phyloP scores from a whole-genome alignment of 352 stramenopile species.

The Globisporangium nodosum region DNA sequence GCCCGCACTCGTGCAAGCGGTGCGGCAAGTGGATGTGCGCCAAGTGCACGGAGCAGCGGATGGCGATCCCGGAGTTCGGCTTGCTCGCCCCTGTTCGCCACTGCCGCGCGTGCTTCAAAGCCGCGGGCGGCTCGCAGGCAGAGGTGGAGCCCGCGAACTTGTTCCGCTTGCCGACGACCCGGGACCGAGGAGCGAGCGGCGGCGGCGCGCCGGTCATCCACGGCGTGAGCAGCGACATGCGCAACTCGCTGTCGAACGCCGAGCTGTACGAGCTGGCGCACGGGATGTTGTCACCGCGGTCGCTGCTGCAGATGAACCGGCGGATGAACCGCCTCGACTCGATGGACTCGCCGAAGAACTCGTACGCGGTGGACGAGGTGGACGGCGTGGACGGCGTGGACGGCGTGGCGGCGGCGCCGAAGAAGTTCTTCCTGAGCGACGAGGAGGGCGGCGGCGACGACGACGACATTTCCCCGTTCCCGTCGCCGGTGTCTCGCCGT shows the following conservation, averaged over 20 bases:
- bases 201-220: conserved; percentile 9
- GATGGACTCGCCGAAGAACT: conserved; percentile 68
- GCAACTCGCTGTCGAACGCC: conserved; percentile 42
- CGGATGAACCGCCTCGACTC: conserved; percentile 59
- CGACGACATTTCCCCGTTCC: conserved; percentile 13
- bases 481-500: conserved; percentile 15
- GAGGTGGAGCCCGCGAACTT: conserved; percentile 65
- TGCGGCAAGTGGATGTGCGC: conserved; percentile 83
- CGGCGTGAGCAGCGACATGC: conserved; percentile 17
- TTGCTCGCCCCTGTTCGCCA: conserved; percentile 75
- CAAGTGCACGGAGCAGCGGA: conserved; percentile 76
- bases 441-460: conserved; percentile 10
- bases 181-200: neutral
- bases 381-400: conserved; percentile 4
- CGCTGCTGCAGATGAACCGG: conserved; percentile 59
- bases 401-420: neutral
- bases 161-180: conserved; percentile 27
- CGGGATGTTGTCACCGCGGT: conserved; percentile 65
- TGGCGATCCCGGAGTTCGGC: conserved; percentile 77
- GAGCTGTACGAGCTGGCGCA: conserved; percentile 81
- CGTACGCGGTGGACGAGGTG: conserved; percentile 33
- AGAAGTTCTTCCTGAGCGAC: conserved; percentile 15
- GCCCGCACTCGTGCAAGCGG: conserved; percentile 78
- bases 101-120: conserved; percentile 71
- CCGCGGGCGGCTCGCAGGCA: conserved; percentile 52